phyloP scores from a whole-genome alignment of 495 filamentous ascomycete species.

The Aspergillus bridgeri region DNA sequence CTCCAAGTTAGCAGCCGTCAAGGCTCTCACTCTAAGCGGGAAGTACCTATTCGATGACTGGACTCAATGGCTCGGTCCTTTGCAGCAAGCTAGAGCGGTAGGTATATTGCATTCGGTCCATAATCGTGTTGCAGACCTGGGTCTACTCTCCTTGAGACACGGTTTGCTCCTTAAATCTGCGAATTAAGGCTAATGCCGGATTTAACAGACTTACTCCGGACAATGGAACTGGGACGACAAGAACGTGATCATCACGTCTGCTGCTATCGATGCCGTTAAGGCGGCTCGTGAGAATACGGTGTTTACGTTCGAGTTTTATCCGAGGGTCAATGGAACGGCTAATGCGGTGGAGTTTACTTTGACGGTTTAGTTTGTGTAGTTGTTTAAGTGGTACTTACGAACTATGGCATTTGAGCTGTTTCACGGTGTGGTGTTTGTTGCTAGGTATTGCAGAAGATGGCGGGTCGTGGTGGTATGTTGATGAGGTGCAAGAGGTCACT shows the following conservation, averaged over 20 bases:
- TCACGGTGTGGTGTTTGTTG: too few relatives aligned
- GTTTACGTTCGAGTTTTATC: slow-evolving; percentile 54
- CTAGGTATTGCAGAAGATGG: too few relatives aligned
- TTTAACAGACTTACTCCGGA: slow-evolving; percentile 44
- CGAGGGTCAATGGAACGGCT: slow-evolving; percentile 31
- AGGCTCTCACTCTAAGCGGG: slow-evolving; percentile 49
- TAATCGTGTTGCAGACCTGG: too few relatives aligned
- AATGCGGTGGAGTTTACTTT: slow-evolving; percentile 48
- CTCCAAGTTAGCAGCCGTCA: slow-evolving; percentile 46
- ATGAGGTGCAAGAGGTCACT: too few relatives aligned
- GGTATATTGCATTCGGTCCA: slow-evolving; percentile 17
- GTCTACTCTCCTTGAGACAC: too few relatives aligned
- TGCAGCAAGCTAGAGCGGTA: slow-evolving; percentile 50
- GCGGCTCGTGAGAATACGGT: slow-evolving; percentile 39
- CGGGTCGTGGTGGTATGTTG: too few relatives aligned
- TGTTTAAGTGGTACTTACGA: neutral
- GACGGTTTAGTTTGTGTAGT: slow-evolving; percentile 28
- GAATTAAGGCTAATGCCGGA: too few relatives aligned
- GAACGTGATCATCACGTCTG: slow-evolving; percentile 40
- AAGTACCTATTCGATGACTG: slow-evolving; percentile 54
- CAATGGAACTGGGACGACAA: slow-evolving; percentile 51
- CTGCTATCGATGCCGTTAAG: slow-evolving; percentile 44
- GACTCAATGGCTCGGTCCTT: slow-evolving; percentile 51
- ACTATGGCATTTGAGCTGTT: too few relatives aligned
- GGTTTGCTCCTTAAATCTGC: too few relatives aligned